Base-by-base conservation (phyloP, 2,329 filamentous ascomycete genomes). In the Colletotrichum salicis region DNA sequence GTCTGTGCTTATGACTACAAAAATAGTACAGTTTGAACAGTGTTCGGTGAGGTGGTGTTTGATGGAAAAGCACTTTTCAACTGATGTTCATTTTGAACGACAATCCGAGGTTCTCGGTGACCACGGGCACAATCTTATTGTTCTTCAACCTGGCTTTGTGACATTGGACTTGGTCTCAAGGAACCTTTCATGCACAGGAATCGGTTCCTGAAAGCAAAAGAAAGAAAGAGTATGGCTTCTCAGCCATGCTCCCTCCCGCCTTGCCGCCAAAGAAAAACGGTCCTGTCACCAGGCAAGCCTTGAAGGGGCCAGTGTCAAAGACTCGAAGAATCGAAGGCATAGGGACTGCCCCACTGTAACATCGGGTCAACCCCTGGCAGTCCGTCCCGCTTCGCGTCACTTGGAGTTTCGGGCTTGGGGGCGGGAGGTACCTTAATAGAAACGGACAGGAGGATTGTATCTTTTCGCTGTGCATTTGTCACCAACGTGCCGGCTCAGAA, bases 311-410 rank as follows among this genome's bases (percentile, higher is more conserved):
- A 29, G 33, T 24, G 29, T 15, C 52, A 19, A 48, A 33, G 29
- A 48, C 24, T 35, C 24, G 41, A 37, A 31, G 27, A 41, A 13
- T 33, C 24, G 37, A 61, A 19, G 33, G 31, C 27, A 35, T n/a
- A 51, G 31, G 33, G 29, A 22, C 22, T n/a, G 66, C 60, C 60
- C 70, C 70, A 72, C 70, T 60, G 35, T 64, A 64, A 22, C 70
- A 72, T 64, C 66, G 57, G 56, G 52, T 37, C 66, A 27, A 22
- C 56, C 59, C 67, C 67, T 70, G 67, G 57, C 15, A 41, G 51
- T 54, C 67, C 58, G 70, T 71, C 58, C 70, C 66, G 67, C 57
- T 72, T 72, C 67, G 70, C 61, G 61, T 72, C 62, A 72, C 67
- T 59, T 72, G 55, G 35, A 67, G 70, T 72, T 72, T 72, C 70